phyloP scores from a whole-genome alignment of 2,329 filamentous ascomycete species.

The Alternaria dauci region DNA sequence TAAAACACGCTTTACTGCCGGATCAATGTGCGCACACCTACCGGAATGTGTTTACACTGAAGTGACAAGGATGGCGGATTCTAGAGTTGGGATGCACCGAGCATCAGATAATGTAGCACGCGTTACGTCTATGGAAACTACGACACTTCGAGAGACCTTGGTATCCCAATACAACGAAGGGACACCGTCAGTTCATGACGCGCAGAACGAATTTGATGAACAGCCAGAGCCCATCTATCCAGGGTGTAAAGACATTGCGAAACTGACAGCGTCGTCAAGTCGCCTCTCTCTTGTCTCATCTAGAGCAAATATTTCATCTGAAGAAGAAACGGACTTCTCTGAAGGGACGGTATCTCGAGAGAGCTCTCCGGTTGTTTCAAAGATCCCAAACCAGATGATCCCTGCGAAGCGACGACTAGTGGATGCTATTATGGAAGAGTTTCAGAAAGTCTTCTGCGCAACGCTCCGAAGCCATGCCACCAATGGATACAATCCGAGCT shows the following conservation, averaged over 20 bases:
- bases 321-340: background rate
- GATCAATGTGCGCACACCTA: background rate
- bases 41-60: background rate
- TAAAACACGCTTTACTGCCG: background rate
- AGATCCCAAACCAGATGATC: rapidly evolving
- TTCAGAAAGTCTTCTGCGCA: background rate
- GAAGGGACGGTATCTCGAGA: background rate
- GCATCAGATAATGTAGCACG: background rate
- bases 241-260: background rate
- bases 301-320: background rate
- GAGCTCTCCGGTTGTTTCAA: background rate
- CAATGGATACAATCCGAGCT: background rate
- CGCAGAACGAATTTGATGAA: background rate
- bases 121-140: rapidly evolving
- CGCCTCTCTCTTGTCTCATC: background rate
- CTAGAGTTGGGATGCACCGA: rapidly evolving
- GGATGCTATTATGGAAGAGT: background rate
- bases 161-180: background rate
- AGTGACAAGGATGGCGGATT: background rate
- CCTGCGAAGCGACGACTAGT: background rate
- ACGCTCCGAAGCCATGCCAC: background rate
- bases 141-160: background rate
- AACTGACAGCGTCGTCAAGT: background rate
- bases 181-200: background rate
- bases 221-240: background rate